phyloP scores from a whole-genome alignment of 2,329 filamentous ascomycete species.

The Beauveria sp. region DNA sequence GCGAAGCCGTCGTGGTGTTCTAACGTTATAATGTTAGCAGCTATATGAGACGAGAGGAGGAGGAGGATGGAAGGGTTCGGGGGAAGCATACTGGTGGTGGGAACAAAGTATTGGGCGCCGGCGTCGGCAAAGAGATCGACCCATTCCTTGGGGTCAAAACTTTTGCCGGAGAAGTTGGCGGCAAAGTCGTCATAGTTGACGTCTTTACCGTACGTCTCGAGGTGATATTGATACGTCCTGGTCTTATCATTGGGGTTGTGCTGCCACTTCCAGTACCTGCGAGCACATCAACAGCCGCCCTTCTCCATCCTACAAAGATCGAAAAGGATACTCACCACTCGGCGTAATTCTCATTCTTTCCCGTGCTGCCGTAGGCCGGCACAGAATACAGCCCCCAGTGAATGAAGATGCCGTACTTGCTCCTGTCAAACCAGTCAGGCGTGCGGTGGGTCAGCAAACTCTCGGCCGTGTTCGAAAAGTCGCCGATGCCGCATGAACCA shows the following conservation, averaged over 20 bases:
- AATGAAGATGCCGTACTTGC: slow-evolving; percentile 53
- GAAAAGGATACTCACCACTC: slow-evolving; percentile 27
- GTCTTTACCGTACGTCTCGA: slow-evolving; percentile 41
- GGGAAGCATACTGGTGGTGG: slow-evolving; percentile 25
- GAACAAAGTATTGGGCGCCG: slow-evolving; percentile 42
- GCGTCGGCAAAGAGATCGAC: slow-evolving; percentile 45
- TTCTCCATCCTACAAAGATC: not conserved
- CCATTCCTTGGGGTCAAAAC: slow-evolving; percentile 44
- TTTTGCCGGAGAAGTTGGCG: slow-evolving; percentile 41
- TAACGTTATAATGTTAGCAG: not conserved
- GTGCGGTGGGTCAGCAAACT: slow-evolving; percentile 32
- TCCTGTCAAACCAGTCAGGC: slow-evolving; percentile 46
- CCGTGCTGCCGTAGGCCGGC: slow-evolving; percentile 45
- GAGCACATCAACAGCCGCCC: not conserved
- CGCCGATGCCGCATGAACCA: slow-evolving; percentile 1
- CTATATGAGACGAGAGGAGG: too few species aligned
- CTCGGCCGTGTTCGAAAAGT: not conserved
- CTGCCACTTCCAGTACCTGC: slow-evolving; percentile 11
- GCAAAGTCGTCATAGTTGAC: slow-evolving; percentile 50
- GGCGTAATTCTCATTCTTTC: slow-evolving; percentile 31
- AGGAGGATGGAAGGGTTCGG: slow-evolving; percentile 3
- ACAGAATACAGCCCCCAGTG: slow-evolving; percentile 52
- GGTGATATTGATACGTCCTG: slow-evolving; percentile 36
- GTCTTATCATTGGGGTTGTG: slow-evolving; percentile 8
- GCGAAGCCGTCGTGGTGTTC: slow-evolving; percentile 39